Evolutionary conservation across 176 grass and related monocot genomes (phyloP).

Genomic region (Chrysopogon serrulatus): DNA sequence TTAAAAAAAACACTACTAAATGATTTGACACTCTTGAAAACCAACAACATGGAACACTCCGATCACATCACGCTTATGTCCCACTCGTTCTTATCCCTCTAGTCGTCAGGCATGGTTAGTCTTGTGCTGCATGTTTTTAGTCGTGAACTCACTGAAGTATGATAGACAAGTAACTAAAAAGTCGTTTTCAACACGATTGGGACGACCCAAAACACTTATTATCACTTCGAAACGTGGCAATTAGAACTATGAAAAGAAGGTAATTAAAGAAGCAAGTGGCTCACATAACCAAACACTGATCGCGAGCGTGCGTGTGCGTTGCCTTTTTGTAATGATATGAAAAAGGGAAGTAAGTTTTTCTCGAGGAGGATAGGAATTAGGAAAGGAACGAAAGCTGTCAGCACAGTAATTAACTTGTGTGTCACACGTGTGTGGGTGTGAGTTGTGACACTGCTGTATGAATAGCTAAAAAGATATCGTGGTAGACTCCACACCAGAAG

Average conservation of each 20-base stretch:
- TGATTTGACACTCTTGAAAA: no score
- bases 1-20: no score
- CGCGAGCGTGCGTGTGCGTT: not conserved
- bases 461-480: not conserved
- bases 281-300: not conserved
- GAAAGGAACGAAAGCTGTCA: not conserved
- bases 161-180: not conserved
- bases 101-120: not conserved
- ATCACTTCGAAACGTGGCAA: not conserved
- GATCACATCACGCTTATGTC: no score
- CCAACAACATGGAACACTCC: no score
- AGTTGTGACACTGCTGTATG: not conserved
- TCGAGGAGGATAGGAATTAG: not conserved
- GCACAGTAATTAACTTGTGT: not conserved
- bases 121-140: not conserved
- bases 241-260: not conserved
- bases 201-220: not conserved
- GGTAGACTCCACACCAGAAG: not conserved
- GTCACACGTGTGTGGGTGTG: not conserved
- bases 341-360: not conserved
- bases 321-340: not conserved
- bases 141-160: not conserved
- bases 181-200: not conserved
- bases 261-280: constrained; percentile 4
- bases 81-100: no score